Evolutionary conservation across 1,284 basidiomycete species (phyloP).

Genomic region (Kwoniella shivajii): DNA sequence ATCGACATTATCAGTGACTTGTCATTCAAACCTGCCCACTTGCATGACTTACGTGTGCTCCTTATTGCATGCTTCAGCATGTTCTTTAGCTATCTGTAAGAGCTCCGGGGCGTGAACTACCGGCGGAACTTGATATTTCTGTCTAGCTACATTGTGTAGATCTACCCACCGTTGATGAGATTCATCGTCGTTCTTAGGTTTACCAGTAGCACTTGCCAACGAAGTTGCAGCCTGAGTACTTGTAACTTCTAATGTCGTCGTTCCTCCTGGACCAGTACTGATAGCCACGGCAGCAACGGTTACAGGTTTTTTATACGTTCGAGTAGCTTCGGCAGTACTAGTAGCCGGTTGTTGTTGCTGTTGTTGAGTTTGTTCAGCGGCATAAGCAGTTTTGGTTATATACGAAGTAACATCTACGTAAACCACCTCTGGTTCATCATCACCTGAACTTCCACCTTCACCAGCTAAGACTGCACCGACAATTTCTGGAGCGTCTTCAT

Average conservation of each 20-base stretch:
- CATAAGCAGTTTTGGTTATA: not conserved
- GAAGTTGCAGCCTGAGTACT: not conserved
- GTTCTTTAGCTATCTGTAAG: constrained; percentile 20
- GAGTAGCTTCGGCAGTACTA: not conserved
- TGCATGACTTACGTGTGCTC: constrained; percentile 26
- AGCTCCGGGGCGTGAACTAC: constrained; percentile 13
- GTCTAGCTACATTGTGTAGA: constrained; percentile 22
- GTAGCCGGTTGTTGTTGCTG: not conserved
- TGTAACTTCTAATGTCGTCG: not conserved
- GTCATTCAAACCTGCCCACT: not conserved
- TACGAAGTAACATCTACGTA: constrained; percentile 5
- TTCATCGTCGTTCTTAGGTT: not conserved
- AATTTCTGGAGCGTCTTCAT: not conserved
- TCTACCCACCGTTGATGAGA: constrained; percentile 19
- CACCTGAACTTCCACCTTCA: not conserved
- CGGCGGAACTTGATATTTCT: constrained; percentile 18
- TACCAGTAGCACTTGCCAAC: not conserved
- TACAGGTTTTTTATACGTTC: not conserved
- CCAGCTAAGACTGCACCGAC: constrained; percentile 4
- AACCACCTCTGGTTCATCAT: not conserved
- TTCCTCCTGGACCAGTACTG: constrained; percentile 3
- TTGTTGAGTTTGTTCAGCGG: not conserved
- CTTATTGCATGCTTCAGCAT: constrained; percentile 27
- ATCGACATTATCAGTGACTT: not conserved
- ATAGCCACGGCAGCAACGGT: constrained; percentile 7